These are phyloP conservation scores for Phytomonas francai DNA, from an alignment of 208 protist genomes.

Conservation along the genomic window DNA sequence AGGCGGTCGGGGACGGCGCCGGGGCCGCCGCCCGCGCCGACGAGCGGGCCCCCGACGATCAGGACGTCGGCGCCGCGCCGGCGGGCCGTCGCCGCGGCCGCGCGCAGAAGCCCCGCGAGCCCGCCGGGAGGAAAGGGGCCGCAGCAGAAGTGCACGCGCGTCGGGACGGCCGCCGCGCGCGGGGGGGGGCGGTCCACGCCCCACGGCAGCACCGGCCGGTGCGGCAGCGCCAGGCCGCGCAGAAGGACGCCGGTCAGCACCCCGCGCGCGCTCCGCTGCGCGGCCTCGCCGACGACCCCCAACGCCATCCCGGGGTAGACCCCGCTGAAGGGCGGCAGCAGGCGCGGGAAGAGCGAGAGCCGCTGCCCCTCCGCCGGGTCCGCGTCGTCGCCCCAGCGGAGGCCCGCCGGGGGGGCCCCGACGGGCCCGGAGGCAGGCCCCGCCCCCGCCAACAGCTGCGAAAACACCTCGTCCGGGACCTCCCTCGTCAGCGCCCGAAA, in stretches of 20 bases:
- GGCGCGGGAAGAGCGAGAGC: conserved; percentile 61
- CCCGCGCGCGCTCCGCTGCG: conserved; percentile 59
- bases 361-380: conserved; percentile 16
- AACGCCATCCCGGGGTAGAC: conserved; percentile 80
- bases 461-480: conserved; percentile 6
- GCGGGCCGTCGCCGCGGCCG: conserved; percentile 47
- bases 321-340: conserved; percentile 55
- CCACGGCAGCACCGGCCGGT: conserved; percentile 57
- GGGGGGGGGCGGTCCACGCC: conserved; percentile 34
- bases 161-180: conserved; percentile 6
- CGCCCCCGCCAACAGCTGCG: conserved; percentile 6
- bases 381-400: conserved; percentile 7
- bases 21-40: too few relatives aligned
- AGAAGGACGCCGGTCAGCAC: conserved; percentile 74
- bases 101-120: conserved; percentile 33
- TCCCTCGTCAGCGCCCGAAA: conserved; percentile 42
- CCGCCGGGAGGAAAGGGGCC: conserved; percentile 76
- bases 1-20: conserved; percentile 62
- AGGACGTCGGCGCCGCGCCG: conserved; percentile 67
- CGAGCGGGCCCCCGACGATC: conserved; percentile 78
- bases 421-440: background rate
- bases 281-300: conserved; percentile 72
- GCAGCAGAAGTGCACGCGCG: conserved; percentile 81
- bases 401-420: background rate
- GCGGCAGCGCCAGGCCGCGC: conserved; percentile 54